These are phyloP conservation scores for Phialophora tarda DNA, from an alignment of 2,329 filamentous ascomycete species.

Conservation along the genomic window DNA sequence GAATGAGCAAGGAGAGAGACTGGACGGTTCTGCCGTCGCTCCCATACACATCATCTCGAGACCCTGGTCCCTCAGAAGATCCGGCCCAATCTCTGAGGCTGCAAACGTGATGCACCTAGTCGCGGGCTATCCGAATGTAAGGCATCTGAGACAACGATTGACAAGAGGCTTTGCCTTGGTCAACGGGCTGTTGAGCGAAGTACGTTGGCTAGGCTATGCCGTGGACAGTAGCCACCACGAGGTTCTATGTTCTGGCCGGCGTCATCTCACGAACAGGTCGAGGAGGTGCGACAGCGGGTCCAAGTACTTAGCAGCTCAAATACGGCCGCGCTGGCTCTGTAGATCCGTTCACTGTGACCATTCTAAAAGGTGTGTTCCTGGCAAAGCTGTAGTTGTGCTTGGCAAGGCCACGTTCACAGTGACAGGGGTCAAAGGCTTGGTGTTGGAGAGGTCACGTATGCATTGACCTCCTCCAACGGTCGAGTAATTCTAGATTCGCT, in stretches of 20 bases:
- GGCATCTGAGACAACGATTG: not conserved
- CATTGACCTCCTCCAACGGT: slow-evolving; percentile 13
- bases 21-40: not conserved
- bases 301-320: not conserved
- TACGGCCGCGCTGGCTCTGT: not conserved
- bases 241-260: not conserved
- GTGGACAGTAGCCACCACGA: not conserved
- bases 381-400: not conserved
- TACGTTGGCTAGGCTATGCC: not conserved
- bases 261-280: not conserved
- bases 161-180: not conserved
- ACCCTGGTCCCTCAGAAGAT: not conserved
- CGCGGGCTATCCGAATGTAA: not conserved
- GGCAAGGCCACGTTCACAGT: not conserved
- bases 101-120: not conserved
- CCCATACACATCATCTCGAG: not conserved
- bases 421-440: slow-evolving; percentile 6
- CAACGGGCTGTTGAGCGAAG: not conserved
- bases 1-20: slow-evolving; percentile 9
- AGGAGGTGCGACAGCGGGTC: not conserved
- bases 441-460: slow-evolving; percentile 16
- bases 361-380: not conserved
- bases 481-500: not conserved
- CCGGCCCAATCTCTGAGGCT: not conserved
- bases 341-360: not conserved